phyloP scores from a whole-genome alignment of 306 rosid species.

The Gillenia trifoliata region DNA sequence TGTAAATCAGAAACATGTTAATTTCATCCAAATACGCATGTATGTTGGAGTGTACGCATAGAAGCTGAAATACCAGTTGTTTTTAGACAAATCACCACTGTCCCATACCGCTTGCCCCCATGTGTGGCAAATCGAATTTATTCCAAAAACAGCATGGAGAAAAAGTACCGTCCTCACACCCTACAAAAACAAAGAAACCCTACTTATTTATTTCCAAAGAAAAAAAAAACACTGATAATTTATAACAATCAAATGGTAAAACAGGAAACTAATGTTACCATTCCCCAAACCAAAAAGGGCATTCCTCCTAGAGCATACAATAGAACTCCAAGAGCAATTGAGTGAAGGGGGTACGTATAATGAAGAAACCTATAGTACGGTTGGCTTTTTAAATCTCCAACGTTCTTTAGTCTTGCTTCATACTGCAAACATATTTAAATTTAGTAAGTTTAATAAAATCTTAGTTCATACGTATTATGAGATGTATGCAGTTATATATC shows the following conservation, averaged over 20 bases:
- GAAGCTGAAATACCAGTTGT: conserved; percentile 2
- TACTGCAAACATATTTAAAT: conserved; percentile 37
- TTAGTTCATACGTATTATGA: too few relatives aligned
- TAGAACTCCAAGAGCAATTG: conserved; percentile 68
- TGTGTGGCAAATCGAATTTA: conserved; percentile 9
- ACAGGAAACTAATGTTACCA: conserved; percentile 37
- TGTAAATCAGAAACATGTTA: background rate
- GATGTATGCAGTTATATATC: too few relatives aligned
- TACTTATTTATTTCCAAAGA: background rate
- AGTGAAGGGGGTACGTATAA: conserved; percentile 59
- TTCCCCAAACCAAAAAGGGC: conserved; percentile 83
- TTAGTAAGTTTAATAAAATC: background rate
- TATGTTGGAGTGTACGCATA: background rate
- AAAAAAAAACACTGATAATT: background rate
- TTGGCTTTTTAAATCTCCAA: conserved; percentile 67
- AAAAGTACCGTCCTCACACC: background rate
- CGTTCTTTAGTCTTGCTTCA: conserved; percentile 54
- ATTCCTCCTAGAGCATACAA: conserved; percentile 64
- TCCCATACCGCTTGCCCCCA: conserved; percentile 7
- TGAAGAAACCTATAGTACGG: conserved; percentile 55
- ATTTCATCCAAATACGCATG: background rate
- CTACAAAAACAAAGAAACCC: background rate
- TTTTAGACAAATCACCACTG: conserved; percentile 2
- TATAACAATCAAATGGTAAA: too few relatives aligned
- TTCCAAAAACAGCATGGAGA: background rate